A percentile compares a stretch with the other conserved stretches of the same genome.
phyloP scores from a whole-genome alignment of 768 basidiomycete genomes.

The Rubroboletus pulcherrimus region DNA sequence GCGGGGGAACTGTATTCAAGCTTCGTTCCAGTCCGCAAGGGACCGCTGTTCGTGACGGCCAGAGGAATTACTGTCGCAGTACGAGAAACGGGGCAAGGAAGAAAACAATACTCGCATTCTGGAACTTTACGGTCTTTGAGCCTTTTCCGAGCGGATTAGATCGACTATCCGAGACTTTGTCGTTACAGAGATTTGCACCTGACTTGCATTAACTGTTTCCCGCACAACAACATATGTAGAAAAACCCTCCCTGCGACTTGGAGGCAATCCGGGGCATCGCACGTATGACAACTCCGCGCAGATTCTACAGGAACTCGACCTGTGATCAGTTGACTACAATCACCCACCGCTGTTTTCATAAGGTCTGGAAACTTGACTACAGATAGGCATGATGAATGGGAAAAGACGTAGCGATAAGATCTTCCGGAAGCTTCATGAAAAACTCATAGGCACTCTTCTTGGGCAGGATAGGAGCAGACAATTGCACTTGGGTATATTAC shows the following conservation, averaged over 20 bases:
- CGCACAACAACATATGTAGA: not conserved
- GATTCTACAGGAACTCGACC: not conserved
- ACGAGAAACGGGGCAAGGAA: not conserved
- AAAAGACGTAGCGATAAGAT: not conserved
- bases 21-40: constrained; percentile 52
- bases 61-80: constrained; percentile 32
- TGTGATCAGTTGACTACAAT: not conserved
- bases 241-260: not conserved
- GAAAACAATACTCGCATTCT: not conserved
- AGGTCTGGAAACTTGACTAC: not conserved
- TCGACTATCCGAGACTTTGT: not conserved
- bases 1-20: constrained; percentile 51
- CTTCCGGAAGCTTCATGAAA: not conserved
- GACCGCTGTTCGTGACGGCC: constrained; percentile 59
- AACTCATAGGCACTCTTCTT: not conserved
- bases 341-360: not conserved
- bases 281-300: not conserved
- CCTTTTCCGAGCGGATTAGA: not conserved
- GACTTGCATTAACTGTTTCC: not conserved
- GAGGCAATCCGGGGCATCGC: not conserved
- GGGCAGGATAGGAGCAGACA: not conserved
- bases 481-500: not conserved
- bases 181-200: constrained; percentile 1
- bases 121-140: not conserved
- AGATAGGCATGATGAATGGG: not conserved